Evolutionary conservation across 1,284 basidiomycete species (phyloP).

Genomic region (Ceratobasidium sp.): DNA sequence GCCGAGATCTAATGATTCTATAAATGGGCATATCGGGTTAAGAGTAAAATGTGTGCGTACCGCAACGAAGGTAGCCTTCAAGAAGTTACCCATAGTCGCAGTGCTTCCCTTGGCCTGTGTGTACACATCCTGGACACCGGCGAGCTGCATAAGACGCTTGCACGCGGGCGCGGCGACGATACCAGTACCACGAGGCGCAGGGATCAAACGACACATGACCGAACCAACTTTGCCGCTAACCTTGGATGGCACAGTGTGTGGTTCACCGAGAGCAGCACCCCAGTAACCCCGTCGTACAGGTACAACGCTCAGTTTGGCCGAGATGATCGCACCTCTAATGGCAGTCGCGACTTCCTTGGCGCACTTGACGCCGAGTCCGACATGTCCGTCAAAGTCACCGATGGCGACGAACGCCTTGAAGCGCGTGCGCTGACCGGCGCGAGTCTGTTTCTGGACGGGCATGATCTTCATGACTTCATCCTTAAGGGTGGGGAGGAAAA

Average conservation of each 20-base stretch:
- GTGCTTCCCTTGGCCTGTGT: conserved; percentile 98
- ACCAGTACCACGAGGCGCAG: conserved; percentile 98
- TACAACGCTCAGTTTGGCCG: conserved; percentile 95
- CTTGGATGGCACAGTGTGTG: conserved; percentile 99
- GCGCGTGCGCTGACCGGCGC: conserved; percentile 98
- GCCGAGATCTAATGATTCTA: conserved; percentile 81
- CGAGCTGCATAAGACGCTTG: conserved; percentile 97
- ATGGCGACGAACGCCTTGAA: conserved; percentile 99
- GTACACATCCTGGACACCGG: conserved; percentile 96
- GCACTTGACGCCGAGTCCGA: conserved; percentile 99
- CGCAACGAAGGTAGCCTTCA: conserved; percentile 98
- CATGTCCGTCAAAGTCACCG: conserved; percentile 98
- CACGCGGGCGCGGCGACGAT: conserved; percentile 99
- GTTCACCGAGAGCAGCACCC: conserved; percentile 98
- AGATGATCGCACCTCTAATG: conserved; percentile 98
- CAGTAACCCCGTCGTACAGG: conserved; percentile 99
- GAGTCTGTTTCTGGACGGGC: conserved; percentile 99
- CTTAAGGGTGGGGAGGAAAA: conserved; percentile 97
- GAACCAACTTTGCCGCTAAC: conserved; percentile 99
- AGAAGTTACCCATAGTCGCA: conserved; percentile 99
- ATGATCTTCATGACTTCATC: conserved; percentile 99
- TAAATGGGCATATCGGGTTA: conserved; percentile 16
- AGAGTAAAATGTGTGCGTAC: conserved; percentile 65
- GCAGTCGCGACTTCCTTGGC: conserved; percentile 99
- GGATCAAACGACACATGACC: conserved; percentile 99